A percentile compares a stretch with the other conserved stretches of the same genome.
Evolutionary conservation across 2,329 filamentous ascomycete genomes (phyloP).

Genomic region (Delphinella strobiligena): DNA sequence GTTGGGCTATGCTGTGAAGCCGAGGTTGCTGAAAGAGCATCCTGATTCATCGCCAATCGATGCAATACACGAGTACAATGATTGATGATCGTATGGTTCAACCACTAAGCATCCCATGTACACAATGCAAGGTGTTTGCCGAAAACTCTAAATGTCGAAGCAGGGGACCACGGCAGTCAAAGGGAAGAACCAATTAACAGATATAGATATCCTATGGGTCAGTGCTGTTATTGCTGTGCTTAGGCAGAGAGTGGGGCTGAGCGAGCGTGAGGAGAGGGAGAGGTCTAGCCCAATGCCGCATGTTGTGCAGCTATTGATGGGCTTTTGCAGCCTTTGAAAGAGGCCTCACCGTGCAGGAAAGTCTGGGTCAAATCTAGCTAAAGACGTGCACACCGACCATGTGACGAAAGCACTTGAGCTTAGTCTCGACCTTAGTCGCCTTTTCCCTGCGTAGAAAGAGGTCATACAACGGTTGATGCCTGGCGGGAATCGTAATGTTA

Average conservation of each 20-base stretch:
- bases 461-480: slow-evolving; percentile 4
- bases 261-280: background rate
- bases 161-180: background rate
- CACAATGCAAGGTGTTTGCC: too few relatives aligned
- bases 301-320: background rate
- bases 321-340: background rate
- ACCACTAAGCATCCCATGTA: too few relatives aligned
- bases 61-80: too few relatives aligned
- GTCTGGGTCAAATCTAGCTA: background rate
- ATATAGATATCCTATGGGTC: background rate
- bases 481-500: slow-evolving; percentile 7
- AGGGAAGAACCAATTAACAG: background rate
- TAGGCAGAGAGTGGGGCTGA: background rate
- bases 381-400: slow-evolving; percentile 8
- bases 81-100: too few relatives aligned
- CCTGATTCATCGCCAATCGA: slow-evolving; percentile 9
- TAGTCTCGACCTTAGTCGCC: slow-evolving; percentile 6
- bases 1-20: slow-evolving; percentile 8
- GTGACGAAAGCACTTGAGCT: slow-evolving; percentile 8
- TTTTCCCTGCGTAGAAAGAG: slow-evolving; percentile 4
- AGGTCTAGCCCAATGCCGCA: background rate
- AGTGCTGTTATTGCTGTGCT: background rate
- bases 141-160: background rate
- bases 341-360: background rate
- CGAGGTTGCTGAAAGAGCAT: slow-evolving; percentile 8